These are phyloP conservation scores for Exophiala sideris DNA, from an alignment of 2,329 filamentous ascomycete species.

Conservation along the genomic window DNA sequence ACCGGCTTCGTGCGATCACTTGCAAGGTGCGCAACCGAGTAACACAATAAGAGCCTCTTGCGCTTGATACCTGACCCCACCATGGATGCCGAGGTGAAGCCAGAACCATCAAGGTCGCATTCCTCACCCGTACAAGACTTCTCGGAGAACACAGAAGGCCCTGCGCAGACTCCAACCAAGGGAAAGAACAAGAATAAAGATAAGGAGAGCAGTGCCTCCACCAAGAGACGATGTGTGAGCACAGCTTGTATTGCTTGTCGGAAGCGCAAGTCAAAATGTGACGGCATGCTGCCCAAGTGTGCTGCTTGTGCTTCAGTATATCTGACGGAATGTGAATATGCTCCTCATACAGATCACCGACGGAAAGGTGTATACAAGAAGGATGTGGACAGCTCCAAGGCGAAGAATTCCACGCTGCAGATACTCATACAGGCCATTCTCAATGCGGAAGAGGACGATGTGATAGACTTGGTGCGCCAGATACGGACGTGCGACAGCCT, in stretches of 20 bases:
- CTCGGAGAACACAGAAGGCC: conserved; percentile 2
- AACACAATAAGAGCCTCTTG: not conserved
- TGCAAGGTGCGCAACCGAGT: not conserved
- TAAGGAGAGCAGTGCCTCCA: conserved; percentile 31
- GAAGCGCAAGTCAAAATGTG: conserved; percentile 80
- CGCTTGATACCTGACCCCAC: not conserved
- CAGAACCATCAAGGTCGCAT: conserved; percentile 4
- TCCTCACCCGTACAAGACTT: not conserved
- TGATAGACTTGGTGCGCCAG: conserved; percentile 73
- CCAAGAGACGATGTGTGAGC: conserved; percentile 73
- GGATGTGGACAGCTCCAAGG: conserved; percentile 84
- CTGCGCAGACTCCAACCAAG: conserved; percentile 18
- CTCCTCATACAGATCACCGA: conserved; percentile 92
- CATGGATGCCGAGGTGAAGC: conserved; percentile 11
- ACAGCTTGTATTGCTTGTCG: conserved; percentile 81
- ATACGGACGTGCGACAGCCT: conserved; percentile 82
- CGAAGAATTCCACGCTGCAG: conserved; percentile 80
- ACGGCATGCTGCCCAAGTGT: conserved; percentile 85
- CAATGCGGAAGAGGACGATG: conserved; percentile 85
- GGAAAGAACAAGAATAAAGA: conserved; percentile 33
- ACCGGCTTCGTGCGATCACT: not conserved
- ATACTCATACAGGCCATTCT: conserved; percentile 90
- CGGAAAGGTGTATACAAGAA: conserved; percentile 96
- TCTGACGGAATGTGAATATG: conserved; percentile 73
- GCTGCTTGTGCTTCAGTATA: conserved; percentile 97